Evolutionary conservation across 129 eudicot genomes (phyloP).

Genomic region (Artemisia argyi): DNA sequence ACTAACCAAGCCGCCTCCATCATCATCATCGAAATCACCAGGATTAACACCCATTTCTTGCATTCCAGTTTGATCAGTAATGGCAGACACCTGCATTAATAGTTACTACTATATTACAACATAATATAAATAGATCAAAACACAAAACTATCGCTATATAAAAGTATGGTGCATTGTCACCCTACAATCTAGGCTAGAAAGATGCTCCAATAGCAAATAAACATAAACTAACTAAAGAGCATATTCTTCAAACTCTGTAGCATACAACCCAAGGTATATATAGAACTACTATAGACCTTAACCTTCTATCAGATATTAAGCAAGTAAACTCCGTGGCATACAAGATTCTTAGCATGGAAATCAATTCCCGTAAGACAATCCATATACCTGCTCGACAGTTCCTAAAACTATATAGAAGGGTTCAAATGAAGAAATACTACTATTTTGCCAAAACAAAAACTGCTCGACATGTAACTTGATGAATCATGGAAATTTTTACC

Average conservation of each 20-base stretch:
- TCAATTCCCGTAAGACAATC: conserved; percentile 10
- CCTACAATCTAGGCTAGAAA: not conserved
- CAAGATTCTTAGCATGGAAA: not conserved
- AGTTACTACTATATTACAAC: not conserved
- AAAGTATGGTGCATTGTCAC: conserved; percentile 8
- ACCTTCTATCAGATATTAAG: not conserved
- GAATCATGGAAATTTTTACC: conserved; percentile 36
- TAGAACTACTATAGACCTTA: conserved; percentile 1
- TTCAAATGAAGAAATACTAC: too few relatives aligned
- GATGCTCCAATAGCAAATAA: not conserved
- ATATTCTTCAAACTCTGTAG: conserved; percentile 3
- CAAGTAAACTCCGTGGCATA: not conserved
- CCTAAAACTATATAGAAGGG: too few relatives aligned
- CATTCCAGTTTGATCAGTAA: conserved; percentile 81
- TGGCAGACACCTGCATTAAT: conserved; percentile 65
- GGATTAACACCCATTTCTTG: conserved; percentile 78
- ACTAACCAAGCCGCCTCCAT: conserved; percentile 88
- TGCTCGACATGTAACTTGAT: not conserved
- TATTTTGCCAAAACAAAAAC: not conserved
- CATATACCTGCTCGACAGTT: not conserved
- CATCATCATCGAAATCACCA: conserved; percentile 89
- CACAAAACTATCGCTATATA: conserved; percentile 16
- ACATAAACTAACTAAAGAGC: not conserved
- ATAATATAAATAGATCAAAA: conserved; percentile 2
- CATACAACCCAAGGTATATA: conserved; percentile 6